phyloP scores from a whole-genome alignment of 164 flowering plant genomes.

The Macadamia integrifolia region DNA sequence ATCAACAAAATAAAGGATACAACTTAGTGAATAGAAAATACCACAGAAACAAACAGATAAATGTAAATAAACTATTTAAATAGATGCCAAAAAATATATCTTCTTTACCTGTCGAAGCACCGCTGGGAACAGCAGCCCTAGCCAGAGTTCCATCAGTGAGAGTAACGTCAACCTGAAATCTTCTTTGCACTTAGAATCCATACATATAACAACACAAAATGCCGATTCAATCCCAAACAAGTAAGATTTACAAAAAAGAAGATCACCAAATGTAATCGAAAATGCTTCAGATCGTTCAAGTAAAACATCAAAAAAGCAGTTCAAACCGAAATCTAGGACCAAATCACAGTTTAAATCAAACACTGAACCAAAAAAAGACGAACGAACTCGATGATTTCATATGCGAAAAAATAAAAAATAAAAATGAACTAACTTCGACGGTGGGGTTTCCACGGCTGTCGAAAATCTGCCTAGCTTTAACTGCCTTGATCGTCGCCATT shows the following conservation, averaged over 20 bases:
- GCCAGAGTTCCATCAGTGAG: conserved; percentile 37
- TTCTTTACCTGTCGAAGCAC: conserved; percentile 54
- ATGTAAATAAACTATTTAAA: no score
- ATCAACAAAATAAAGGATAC: no score
- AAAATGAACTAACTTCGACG: conserved; percentile 32
- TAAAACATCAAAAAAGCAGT: background rate
- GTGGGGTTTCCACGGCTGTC: conserved; percentile 67
- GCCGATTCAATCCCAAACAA: background rate
- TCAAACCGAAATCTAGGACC: background rate
- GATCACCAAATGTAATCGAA: background rate
- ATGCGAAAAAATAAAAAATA: background rate
- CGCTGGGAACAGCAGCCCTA: conserved; percentile 72
- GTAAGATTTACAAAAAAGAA: no score
- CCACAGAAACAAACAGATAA: no score
- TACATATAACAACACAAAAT: background rate
- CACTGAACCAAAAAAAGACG: background rate
- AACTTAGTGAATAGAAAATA: no score
- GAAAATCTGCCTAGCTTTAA: conserved; percentile 58
- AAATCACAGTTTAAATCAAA: no score
- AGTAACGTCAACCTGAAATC: conserved; percentile 38
- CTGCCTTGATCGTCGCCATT: conserved; percentile 37
- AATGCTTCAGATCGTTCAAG: background rate
- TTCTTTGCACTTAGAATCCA: background rate
- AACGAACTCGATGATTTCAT: background rate
- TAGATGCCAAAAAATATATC: background rate